These are phyloP conservation scores for Claviceps purpurea DNA, from an alignment of 2,329 filamentous ascomycete species.

Conservation along the genomic window DNA sequence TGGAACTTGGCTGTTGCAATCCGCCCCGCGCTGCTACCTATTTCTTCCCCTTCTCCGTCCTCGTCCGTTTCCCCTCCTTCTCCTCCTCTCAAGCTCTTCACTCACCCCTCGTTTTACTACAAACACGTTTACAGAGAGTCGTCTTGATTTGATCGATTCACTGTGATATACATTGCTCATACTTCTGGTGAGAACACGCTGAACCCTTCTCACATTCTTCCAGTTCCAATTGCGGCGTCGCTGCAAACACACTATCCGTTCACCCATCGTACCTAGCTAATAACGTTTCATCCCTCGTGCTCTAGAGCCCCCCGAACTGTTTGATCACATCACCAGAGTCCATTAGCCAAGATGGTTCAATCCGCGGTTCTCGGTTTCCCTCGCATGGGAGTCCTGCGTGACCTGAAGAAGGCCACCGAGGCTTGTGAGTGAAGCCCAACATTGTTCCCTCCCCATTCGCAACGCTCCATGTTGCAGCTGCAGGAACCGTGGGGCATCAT, in stretches of 20 bases:
- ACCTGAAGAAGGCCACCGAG: slow-evolving; percentile 99
- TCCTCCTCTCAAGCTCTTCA: slow-evolving; percentile 1
- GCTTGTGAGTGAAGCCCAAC: slow-evolving; percentile 45
- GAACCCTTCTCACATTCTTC: background rate
- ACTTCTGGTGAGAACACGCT: slow-evolving; percentile 1
- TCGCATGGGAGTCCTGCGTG: slow-evolving; percentile 95
- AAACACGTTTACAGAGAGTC: slow-evolving; percentile 3
- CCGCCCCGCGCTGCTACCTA: slow-evolving; percentile 7
- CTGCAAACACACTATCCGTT: slow-evolving; percentile 1
- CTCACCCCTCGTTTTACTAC: background rate
- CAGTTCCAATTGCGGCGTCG: background rate
- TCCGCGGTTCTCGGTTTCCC: slow-evolving; percentile 91
- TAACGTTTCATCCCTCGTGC: background rate
- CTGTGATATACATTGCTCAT: slow-evolving; percentile 7
- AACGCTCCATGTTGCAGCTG: no score
- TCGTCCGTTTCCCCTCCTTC: slow-evolving; percentile 9
- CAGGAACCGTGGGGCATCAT: background rate
- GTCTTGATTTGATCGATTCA: slow-evolving; percentile 3
- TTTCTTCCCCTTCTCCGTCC: slow-evolving; percentile 11
- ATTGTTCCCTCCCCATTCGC: background rate
- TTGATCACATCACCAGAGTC: slow-evolving; percentile 6
- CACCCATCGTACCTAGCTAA: background rate
- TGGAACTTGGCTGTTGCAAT: background rate
- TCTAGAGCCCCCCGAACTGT: slow-evolving; percentile 2
- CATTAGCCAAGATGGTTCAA: slow-evolving; percentile 44